Percentiles rank a stretch among this genome's conserved stretches.
Conservation (phyloP, 257 asterid genomes). For the Solanum appendiculatum region DNA sequence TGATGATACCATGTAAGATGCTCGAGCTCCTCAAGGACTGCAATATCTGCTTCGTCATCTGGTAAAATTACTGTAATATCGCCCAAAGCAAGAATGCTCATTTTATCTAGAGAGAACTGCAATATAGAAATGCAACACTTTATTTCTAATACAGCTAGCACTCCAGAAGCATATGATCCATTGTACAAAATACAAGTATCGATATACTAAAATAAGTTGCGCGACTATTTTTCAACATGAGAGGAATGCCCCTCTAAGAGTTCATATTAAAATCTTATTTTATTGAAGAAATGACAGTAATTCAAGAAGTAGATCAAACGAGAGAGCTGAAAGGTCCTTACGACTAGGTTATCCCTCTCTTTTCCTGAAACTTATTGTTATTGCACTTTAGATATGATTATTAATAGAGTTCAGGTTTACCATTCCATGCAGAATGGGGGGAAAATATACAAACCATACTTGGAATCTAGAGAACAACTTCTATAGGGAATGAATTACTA, state of each 20-base stretch:
- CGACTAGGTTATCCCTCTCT: neutral
- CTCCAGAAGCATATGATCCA: neutral
- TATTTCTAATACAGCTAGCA: neutral
- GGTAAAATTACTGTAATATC: constrained; percentile 87
- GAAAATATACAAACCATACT: neutral
- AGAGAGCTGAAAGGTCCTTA: neutral
- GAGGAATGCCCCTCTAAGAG: neutral
- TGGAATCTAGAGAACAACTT: neutral
- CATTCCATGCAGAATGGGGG: neutral
- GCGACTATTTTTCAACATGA: neutral
- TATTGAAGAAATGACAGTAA: neutral
- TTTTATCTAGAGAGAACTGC: constrained; percentile 78
- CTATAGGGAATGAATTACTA: neutral
- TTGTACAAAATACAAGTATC: neutral
- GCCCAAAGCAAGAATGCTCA: constrained; percentile 92
- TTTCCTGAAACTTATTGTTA: neutral
- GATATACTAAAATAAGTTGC: neutral
- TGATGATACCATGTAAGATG: constrained; percentile 99
- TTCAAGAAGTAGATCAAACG: neutral
- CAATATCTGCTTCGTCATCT: constrained; percentile 89
- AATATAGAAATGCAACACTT: neutral
- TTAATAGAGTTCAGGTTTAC: neutral
- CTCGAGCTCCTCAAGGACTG: constrained; percentile 98
- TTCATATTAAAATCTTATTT: neutral
- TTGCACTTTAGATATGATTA: neutral